A percentile compares a stretch with the other conserved stretches of the same genome.
These are phyloP conservation scores for Adenanthera pavonina DNA, from an alignment of 306 rosid species.

Conservation along the genomic window DNA sequence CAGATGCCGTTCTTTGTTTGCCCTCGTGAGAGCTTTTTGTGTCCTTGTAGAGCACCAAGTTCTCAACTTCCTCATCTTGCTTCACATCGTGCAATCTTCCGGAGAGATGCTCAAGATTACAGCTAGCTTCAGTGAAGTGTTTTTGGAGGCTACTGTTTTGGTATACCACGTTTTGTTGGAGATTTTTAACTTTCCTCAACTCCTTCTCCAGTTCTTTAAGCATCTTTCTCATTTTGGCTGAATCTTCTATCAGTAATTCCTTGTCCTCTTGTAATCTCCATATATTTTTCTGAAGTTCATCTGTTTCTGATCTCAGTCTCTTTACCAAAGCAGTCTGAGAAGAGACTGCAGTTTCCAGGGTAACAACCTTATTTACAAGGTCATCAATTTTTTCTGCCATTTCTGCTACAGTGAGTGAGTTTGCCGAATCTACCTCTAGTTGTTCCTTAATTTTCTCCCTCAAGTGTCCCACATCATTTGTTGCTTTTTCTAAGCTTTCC, in stretches of 20 bases:
- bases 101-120: conserved; percentile 70
- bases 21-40: conserved; percentile 37
- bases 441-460: conserved; percentile 48
- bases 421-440: conserved; percentile 48
- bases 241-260: conserved; percentile 59
- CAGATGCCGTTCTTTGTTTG: conserved; percentile 32
- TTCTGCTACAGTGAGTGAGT: conserved; percentile 61
- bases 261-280: conserved; percentile 72
- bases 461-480: conserved; percentile 36
- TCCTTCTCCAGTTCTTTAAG: conserved; percentile 77
- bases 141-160: conserved; percentile 59
- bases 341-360: conserved; percentile 67
- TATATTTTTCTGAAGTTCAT: conserved; percentile 58
- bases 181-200: conserved; percentile 50
- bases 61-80: conserved; percentile 55
- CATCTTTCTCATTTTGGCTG: conserved; percentile 57
- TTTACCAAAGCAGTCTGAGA: conserved; percentile 66
- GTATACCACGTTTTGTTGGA: conserved; percentile 53
- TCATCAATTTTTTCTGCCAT: conserved; percentile 85
- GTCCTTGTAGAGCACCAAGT: conserved; percentile 42
- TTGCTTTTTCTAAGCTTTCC: conserved; percentile 37
- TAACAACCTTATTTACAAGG: conserved; percentile 75
- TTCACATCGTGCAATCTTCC: conserved; percentile 59
- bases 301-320: conserved; percentile 67
- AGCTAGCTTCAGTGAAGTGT: conserved; percentile 69